Evolutionary conservation across 83 land plant species (phyloP).

Genomic region (Diphasiastrum complanatum): DNA sequence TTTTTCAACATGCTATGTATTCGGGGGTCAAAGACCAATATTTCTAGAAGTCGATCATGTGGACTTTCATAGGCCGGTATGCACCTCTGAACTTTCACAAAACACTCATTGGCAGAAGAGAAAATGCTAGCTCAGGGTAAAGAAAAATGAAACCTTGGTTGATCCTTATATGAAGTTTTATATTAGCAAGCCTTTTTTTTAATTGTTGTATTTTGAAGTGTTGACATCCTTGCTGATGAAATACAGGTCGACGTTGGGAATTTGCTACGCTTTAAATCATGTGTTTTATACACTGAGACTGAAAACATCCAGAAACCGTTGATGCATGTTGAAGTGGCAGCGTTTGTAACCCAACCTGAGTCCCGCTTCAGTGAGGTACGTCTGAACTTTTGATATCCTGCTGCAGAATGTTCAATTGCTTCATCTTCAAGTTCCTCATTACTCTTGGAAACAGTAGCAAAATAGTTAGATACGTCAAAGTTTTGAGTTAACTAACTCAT

Average conservation of each 20-base stretch:
- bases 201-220: no score
- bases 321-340: slow-evolving; percentile 85
- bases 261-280: slow-evolving; percentile 80
- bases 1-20: slow-evolving; percentile 88
- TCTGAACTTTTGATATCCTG: not conserved
- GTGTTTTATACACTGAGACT: slow-evolving; percentile 72
- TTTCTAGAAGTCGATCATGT: slow-evolving; percentile 97
- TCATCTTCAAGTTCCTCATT: slow-evolving; percentile 1
- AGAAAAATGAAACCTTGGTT: no score
- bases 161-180: no score
- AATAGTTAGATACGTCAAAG: no score
- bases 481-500: no score
- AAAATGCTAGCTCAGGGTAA: no score
- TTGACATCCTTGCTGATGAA: no score
- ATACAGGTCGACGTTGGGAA: slow-evolving; percentile 96
- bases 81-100: slow-evolving; percentile 18
- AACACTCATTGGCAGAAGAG: no score
- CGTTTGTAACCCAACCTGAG: slow-evolving; percentile 90
- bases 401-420: not conserved
- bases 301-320: slow-evolving; percentile 55
- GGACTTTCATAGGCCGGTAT: slow-evolving; percentile 77
- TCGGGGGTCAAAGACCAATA: slow-evolving; percentile 66
- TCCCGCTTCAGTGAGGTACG: slow-evolving; percentile 69
- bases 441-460: no score
- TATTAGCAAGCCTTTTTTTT: no score